These are phyloP conservation scores for Fraxinus ornus DNA, from an alignment of 305 asterid species.

Conservation along the genomic window DNA sequence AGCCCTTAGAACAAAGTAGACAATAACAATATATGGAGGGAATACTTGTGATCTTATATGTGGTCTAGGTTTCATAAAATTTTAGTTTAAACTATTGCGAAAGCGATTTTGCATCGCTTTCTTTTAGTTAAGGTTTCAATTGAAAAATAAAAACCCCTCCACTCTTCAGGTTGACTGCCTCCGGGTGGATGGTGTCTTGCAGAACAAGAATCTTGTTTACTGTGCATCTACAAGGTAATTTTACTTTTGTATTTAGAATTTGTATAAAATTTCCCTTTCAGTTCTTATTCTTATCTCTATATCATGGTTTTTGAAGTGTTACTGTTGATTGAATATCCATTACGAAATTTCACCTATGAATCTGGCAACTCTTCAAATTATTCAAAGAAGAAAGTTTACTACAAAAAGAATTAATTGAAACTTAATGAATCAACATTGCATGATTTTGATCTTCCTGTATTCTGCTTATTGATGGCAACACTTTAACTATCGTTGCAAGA, in stretches of 20 bases:
- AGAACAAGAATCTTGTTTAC: conserved; percentile 86
- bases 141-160: conserved; percentile 10
- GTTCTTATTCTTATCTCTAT: not conserved
- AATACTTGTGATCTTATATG: conserved; percentile 11
- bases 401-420: not conserved
- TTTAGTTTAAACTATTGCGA: conserved; percentile 16
- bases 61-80: conserved; percentile 12
- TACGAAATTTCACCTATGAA: not conserved
- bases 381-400: conserved; percentile 3
- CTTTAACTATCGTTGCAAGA: not conserved
- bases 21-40: conserved; percentile 2
- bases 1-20: conserved; percentile 2
- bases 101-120: conserved; percentile 16
- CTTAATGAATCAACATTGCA: conserved; percentile 6
- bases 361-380: not conserved
- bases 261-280: not conserved
- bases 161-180: conserved; percentile 89
- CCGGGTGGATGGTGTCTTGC: conserved; percentile 95
- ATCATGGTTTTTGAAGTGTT: conserved; percentile 10
- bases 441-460: not conserved
- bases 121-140: conserved; percentile 9
- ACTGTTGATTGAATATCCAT: conserved; percentile 1
- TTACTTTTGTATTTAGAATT: conserved; percentile 14
- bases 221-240: conserved; percentile 96
- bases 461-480: conserved; percentile 5